Conservation (phyloP, 345 rosid genomes). For the Ceriops tagal region DNA sequence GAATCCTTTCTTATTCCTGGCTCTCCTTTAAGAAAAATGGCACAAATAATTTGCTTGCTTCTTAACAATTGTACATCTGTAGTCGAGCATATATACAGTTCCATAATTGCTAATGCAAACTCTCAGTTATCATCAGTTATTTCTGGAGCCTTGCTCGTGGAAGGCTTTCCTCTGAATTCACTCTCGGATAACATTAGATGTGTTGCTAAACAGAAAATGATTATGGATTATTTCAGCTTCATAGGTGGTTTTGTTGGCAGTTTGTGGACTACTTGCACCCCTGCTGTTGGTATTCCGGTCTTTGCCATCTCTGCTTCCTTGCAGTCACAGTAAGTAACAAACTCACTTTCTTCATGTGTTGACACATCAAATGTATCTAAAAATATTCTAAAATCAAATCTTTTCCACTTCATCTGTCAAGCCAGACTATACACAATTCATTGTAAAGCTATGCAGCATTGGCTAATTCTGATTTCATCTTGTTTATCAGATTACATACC, state of each 20-base stretch:
- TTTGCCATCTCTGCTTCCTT: slow-evolving; percentile 64
- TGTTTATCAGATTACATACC: too few relatives aligned
- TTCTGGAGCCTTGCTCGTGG: slow-evolving; percentile 59
- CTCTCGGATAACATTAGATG: slow-evolving; percentile 48
- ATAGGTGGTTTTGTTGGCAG: slow-evolving; percentile 41
- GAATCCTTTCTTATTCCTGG: slow-evolving; percentile 46
- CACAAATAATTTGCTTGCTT: slow-evolving; percentile 58
- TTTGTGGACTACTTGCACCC: slow-evolving; percentile 26
- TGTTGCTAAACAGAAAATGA: slow-evolving; percentile 48
- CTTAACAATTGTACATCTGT: slow-evolving; percentile 48
- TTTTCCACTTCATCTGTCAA: slow-evolving; percentile 2
- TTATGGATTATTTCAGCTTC: slow-evolving; percentile 52
- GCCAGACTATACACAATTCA: neutral
- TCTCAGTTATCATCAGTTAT: slow-evolving; percentile 45
- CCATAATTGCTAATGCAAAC: slow-evolving; percentile 34
- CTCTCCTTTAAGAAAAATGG: slow-evolving; percentile 67
- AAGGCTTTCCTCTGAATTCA: slow-evolving; percentile 68
- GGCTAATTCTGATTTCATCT: too few relatives aligned
- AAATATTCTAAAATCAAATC: neutral
- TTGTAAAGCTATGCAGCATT: too few relatives aligned
- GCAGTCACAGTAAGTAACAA: slow-evolving; percentile 59
- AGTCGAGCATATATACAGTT: slow-evolving; percentile 51
- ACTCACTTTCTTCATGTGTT: too few relatives aligned
- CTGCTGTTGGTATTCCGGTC: slow-evolving; percentile 53
- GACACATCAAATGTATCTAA: neutral